phyloP scores from a whole-genome alignment of 768 basidiomycete genomes.

The Suillus spraguei region DNA sequence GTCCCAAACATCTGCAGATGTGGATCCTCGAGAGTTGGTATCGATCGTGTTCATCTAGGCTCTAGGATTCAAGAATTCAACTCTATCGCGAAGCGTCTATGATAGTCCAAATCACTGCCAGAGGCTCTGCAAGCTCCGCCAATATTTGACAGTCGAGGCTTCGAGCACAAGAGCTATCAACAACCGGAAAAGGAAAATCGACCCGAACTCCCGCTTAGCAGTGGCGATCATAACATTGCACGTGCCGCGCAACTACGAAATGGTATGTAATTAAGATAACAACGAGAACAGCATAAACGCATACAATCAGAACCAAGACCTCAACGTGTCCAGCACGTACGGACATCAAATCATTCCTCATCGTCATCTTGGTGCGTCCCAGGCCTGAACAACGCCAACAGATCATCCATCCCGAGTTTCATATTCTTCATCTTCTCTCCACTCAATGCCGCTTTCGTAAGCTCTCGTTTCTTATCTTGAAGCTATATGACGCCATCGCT shows the following conservation, averaged over 20 bases:
- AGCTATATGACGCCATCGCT: constrained; percentile 44
- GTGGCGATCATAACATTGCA: background rate
- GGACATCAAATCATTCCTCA: constrained; percentile 30
- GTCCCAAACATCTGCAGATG: constrained; percentile 15
- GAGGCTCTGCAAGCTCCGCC: background rate
- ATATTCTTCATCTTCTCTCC: constrained; percentile 87
- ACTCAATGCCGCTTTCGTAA: constrained; percentile 82
- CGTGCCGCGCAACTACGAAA: no score
- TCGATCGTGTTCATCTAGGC: constrained; percentile 4
- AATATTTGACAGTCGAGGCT: background rate
- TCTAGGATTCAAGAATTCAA: background rate
- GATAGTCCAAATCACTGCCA: background rate
- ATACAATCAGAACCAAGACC: background rate
- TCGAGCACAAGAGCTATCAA: background rate
- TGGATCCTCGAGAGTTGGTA: constrained; percentile 7
- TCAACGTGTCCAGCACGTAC: background rate
- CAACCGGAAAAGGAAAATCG: background rate
- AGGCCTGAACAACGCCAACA: constrained; percentile 76
- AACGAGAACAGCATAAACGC: background rate
- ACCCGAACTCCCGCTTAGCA: no score
- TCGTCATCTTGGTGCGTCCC: constrained; percentile 64
- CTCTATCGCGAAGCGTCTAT: constrained; percentile 2
- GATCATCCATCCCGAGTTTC: constrained; percentile 83
- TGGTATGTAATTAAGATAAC: background rate
- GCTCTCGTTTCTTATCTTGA: constrained; percentile 89